Evolutionary conservation across 352 stramenopile genomes (phyloP).

Genomic region (Peronosclerospora sorghi): DNA sequence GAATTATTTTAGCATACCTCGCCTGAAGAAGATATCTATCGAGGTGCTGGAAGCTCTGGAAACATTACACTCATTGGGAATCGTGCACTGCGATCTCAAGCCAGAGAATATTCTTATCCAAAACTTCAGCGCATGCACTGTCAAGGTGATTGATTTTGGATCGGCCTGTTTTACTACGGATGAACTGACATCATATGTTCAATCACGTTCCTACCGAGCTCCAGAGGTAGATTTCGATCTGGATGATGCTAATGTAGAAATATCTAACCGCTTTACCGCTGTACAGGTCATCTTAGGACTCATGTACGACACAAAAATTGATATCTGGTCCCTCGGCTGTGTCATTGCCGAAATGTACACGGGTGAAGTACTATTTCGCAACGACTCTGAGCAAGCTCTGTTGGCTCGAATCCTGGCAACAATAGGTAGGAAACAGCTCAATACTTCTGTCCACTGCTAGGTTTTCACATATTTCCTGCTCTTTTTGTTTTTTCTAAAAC

Average conservation of each 20-base stretch:
- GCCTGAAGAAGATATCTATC: constrained; percentile 90
- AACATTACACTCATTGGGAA: constrained; percentile 79
- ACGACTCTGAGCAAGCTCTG: constrained; percentile 85
- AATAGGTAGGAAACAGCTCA: constrained; percentile 29
- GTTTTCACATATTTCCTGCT: background rate
- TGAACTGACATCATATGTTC: constrained; percentile 95
- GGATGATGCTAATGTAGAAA: background rate
- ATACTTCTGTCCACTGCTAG: background rate
- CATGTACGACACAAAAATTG: constrained; percentile 76
- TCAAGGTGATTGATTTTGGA: constrained; percentile 98
- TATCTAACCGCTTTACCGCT: background rate
- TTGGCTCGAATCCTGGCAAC: constrained; percentile 85
- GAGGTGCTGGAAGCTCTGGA: constrained; percentile 90
- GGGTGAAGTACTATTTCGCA: constrained; percentile 81
- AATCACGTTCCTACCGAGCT: constrained; percentile 94
- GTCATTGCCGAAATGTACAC: constrained; percentile 84
- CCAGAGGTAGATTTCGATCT: constrained; percentile 77
- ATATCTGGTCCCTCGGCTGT: constrained; percentile 85
- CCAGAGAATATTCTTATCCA: constrained; percentile 94
- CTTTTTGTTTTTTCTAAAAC: background rate
- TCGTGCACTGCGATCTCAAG: constrained; percentile 99
- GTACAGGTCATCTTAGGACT: constrained; percentile 92
- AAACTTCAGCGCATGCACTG: constrained; percentile 84
- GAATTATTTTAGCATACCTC: constrained; percentile 91
- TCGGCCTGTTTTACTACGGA: constrained; percentile 92